Evolutionary conservation across 2,329 filamentous ascomycete species (phyloP).

Genomic region (Arthroderma sp.): DNA sequence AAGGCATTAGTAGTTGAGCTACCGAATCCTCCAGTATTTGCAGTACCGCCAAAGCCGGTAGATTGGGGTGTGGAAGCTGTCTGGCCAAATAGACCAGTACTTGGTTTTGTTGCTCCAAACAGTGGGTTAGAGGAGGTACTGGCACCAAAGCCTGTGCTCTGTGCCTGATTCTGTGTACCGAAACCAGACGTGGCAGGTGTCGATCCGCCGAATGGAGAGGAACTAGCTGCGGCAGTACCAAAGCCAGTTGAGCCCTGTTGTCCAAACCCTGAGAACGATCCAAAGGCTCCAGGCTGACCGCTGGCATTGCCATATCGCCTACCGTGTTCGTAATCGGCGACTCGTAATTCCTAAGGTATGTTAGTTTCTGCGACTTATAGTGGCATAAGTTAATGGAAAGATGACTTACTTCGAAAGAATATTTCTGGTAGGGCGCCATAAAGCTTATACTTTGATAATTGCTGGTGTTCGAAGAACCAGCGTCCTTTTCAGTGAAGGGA

Average conservation of each 20-base stretch:
- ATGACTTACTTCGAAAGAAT: constrained; percentile 56
- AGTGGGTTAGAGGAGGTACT: constrained; percentile 27
- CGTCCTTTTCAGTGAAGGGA: constrained; percentile 36
- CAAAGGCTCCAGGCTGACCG: constrained; percentile 72
- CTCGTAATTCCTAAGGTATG: constrained; percentile 50
- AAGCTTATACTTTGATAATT: constrained; percentile 40
- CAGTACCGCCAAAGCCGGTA: constrained; percentile 31
- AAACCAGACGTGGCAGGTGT: constrained; percentile 33
- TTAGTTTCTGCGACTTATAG: neutral
- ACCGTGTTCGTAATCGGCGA: constrained; percentile 81
- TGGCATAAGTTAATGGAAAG: neutral
- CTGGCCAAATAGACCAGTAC: constrained; percentile 27
- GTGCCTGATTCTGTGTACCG: constrained; percentile 26
- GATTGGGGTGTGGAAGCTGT: constrained; percentile 24
- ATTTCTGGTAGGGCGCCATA: constrained; percentile 53
- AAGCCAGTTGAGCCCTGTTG: constrained; percentile 32
- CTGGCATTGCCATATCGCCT: constrained; percentile 71
- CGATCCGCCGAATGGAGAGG: constrained; percentile 30
- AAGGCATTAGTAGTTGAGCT: constrained; percentile 17
- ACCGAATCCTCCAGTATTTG: constrained; percentile 27
- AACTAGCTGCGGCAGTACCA: constrained; percentile 28
- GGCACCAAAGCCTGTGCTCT: constrained; percentile 29
- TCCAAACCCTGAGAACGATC: constrained; percentile 44
- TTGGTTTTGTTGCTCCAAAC: constrained; percentile 36
- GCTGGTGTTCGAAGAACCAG: constrained; percentile 28